phyloP scores from a whole-genome alignment of 768 basidiomycete genomes.

The Boletus insuetus region DNA sequence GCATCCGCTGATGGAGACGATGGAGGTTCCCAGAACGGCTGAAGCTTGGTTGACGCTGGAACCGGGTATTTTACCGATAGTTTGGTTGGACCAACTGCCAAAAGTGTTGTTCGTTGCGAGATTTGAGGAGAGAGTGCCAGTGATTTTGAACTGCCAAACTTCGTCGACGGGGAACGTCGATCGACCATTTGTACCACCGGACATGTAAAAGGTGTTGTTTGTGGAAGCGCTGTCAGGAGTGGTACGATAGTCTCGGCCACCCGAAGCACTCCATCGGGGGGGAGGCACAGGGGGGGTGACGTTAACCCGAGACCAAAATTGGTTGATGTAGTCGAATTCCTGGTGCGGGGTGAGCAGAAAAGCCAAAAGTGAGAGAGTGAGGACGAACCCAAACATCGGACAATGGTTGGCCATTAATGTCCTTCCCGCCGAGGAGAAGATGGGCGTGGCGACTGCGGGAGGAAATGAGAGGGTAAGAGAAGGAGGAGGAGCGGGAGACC shows the following conservation, averaged over 20 bases:
- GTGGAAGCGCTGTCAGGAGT: slow-evolving; percentile 28
- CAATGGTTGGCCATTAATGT: slow-evolving; percentile 48
- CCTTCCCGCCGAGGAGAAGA: slow-evolving; percentile 71
- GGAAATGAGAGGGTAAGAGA: slow-evolving; percentile 16
- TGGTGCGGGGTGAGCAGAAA: slow-evolving; percentile 28
- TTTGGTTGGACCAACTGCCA: slow-evolving; percentile 60
- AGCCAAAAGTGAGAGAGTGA: background rate
- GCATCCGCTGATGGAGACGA: slow-evolving; percentile 66
- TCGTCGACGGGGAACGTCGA: slow-evolving; percentile 52
- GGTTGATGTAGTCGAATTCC: slow-evolving; percentile 74
- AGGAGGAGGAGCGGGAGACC: slow-evolving; percentile 29
- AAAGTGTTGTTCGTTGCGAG: slow-evolving; percentile 40
- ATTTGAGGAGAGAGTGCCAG: slow-evolving; percentile 73
- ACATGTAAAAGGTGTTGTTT: slow-evolving; percentile 72
- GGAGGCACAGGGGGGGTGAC: slow-evolving; percentile 54
- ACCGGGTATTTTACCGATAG: slow-evolving; percentile 34
- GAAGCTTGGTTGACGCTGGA: slow-evolving; percentile 50
- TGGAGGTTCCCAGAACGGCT: slow-evolving; percentile 49
- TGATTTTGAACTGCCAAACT: slow-evolving; percentile 67
- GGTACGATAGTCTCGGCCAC: slow-evolving; percentile 67
- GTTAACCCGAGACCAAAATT: slow-evolving; percentile 70
- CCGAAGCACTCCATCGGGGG: slow-evolving; percentile 67
- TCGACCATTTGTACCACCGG: slow-evolving; percentile 62
- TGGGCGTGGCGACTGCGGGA: slow-evolving; percentile 64
- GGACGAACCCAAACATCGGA: slow-evolving; percentile 71